Base-by-base conservation (phyloP, 2,329 filamentous ascomycete species). In the Penicillium sp. region DNA sequence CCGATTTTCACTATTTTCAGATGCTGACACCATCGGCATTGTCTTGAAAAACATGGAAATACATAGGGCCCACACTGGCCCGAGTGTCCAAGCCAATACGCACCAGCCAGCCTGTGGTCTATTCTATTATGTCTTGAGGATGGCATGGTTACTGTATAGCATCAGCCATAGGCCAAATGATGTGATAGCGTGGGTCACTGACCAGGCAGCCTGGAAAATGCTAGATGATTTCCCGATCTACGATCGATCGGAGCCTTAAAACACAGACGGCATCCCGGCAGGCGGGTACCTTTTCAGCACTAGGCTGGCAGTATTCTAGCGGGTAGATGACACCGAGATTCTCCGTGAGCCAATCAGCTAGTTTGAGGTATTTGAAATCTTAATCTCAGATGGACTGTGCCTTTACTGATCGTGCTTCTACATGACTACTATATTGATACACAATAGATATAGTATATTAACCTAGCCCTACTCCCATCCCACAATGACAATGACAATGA, bases 281-380 rank as follows among this genome's bases (percentile, higher is more conserved):
- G 49, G 32, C 57, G 42, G 58, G 55, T 56, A 59, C 53, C 49
- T 56, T 38, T 44, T 3, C 3, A 18, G 18, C 49, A 44, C 53
- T 52, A 58, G 39, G 8, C 44, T 23, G 8, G 2, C 23, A 35
- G 31, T 0, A 44, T 13, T 1, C 13, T 58, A 50, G 50, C 9
- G 39, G 33, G 20, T 10, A 29, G 42, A 47, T 49, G 35, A 28
- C 50, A 59, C 57, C 59, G 59, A 60, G 57, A 60, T 57, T 49
- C 50, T 52, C 59, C 59, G 59, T 55, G 2, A 4, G 3, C 57
- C 57, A 60, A 57, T 60, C 18, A 57, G n/a, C 37, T 10, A 0
- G 41, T 42, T 10, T 9, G 2, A 6, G 3, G 27, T 7, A 27
- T 18, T 27, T 41, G 39, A 27, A 27, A 18, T 18, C 15, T 18